Base-by-base conservation (phyloP, 345 rosid genomes). In the Acer negundo region DNA sequence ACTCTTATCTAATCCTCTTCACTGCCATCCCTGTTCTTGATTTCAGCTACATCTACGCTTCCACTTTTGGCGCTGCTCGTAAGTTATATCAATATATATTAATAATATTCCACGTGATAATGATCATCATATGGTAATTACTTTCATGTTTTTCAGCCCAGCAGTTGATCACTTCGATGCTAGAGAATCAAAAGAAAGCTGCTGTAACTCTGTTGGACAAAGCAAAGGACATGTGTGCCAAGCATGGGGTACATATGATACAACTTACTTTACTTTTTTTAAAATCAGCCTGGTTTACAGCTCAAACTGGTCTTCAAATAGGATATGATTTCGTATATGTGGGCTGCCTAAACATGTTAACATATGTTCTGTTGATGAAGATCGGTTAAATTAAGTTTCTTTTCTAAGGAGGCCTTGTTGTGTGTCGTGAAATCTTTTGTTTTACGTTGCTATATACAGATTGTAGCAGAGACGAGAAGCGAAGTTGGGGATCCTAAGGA, bases 1-100 rank as follows among this genome's bases (percentile, higher is more conserved):
- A 65, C 49, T 90, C 93, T 20, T 76, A 84, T 1, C 81, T 94
- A 56, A 42, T 92, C 80, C 71, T 94, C 88, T 85, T 94, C 79
- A 85, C 89, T 12, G 91, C 84, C 0, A 92, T 80, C 77, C 81
- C 92, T 70, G 59, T 74, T 1, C 75, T 83, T 13, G 85, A 83
- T 80, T 82, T 78, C 58, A 74, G 81, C 76, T 87, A 72, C 46
- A 83, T 92, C 16, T 85, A 89, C 49, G 97, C 92, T 78, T 87
- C 90, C 65, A 83, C 91, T 62, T 80, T 69, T 49, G 94, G 93
- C 38, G 77, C 83, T 28, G 81, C 89, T 83, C 88, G 95, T 90
- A 38, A 73, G 89, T 46, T 28, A 15, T 7, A 67, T 72, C 66
- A 56, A 11, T 10, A 42, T 42, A 31, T 42, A 42, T 28, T 28